Evolutionary conservation across 192 early-diverging fungal species (phyloP).

Genomic region (Coemansia sp.): DNA sequence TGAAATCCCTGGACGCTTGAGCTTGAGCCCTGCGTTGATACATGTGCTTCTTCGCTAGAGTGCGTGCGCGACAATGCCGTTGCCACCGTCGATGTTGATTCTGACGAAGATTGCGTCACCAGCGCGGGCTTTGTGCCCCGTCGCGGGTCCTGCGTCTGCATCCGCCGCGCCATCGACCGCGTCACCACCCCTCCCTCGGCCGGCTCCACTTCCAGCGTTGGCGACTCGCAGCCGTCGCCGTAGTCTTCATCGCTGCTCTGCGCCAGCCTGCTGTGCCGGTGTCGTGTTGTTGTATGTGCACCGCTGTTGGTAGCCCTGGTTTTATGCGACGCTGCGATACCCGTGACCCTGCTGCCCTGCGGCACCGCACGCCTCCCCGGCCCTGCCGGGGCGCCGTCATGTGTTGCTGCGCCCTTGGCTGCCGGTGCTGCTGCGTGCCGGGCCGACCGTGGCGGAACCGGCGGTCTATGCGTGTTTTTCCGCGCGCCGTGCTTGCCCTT

Average conservation of each 20-base stretch:
- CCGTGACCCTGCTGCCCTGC: too few species aligned
- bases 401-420: too few species aligned
- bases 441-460: slow-evolving; percentile 9
- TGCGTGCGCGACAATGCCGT: slow-evolving; percentile 3
- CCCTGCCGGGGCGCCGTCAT: too few species aligned
- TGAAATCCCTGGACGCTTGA: too few species aligned
- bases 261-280: too few species aligned
- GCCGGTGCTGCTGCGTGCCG: too few species aligned
- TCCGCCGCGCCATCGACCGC: slow-evolving; percentile 47
- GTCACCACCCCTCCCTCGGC: slow-evolving; percentile 16
- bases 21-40: too few species aligned
- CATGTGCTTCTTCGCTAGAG: neutral
- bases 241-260: too few species aligned
- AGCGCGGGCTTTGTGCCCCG: neutral
- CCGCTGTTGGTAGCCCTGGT: too few species aligned
- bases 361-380: too few species aligned
- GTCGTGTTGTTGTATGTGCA: too few species aligned
- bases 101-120: slow-evolving; percentile 2
- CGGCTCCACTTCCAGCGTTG: slow-evolving; percentile 14
- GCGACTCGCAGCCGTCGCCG: slow-evolving; percentile 15
- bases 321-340: too few species aligned
- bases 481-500: neutral
- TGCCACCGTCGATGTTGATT: neutral
- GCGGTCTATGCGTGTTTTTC: neutral
- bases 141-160: slow-evolving; percentile 13